Conservation (phyloP, 257 asterid species). For the Knoxia roxburghii region DNA sequence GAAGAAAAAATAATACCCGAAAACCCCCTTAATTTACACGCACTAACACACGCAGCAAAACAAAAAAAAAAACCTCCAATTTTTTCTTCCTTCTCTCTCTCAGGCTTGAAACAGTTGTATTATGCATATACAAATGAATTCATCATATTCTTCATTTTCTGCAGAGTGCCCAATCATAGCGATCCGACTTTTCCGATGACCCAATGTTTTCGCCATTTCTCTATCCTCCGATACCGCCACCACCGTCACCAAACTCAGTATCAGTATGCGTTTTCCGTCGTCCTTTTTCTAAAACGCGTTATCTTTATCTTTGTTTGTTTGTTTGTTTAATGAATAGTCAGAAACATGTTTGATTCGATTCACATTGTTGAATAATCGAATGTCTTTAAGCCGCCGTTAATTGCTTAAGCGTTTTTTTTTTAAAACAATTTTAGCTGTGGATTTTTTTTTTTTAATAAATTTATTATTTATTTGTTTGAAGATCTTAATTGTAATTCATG, state of each 20-base stretch:
- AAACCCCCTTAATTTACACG: constrained; percentile 5
- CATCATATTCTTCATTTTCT: constrained; percentile 17
- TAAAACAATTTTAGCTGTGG: constrained; percentile 7
- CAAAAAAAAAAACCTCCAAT: neutral
- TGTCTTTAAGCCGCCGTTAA: neutral
- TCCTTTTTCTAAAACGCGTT: neutral
- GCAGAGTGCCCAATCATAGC: constrained; percentile 22
- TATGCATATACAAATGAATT: constrained; percentile 25
- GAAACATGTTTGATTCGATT: neutral
- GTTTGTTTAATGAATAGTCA: neutral
- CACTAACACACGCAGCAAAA: neutral
- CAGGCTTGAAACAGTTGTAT: neutral
- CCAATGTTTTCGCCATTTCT: constrained; percentile 19
- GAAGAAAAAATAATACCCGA: constrained; percentile 23
- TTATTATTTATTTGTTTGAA: constrained; percentile 11
- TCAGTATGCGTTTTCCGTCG: constrained; percentile 18
- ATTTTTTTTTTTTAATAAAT: too few relatives aligned
- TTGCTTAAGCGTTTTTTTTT: neutral
- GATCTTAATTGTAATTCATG: constrained; percentile 33
- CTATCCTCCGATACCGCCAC: constrained; percentile 3
- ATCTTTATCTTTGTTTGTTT: neutral
- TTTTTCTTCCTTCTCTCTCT: neutral
- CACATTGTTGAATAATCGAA: constrained; percentile 30
- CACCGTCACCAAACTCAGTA: constrained; percentile 16
- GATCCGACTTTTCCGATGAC: constrained; percentile 58